Evolutionary conservation across 2,329 filamentous ascomycete species (phyloP).

Genomic region (Colletotrichum eremochloae): DNA sequence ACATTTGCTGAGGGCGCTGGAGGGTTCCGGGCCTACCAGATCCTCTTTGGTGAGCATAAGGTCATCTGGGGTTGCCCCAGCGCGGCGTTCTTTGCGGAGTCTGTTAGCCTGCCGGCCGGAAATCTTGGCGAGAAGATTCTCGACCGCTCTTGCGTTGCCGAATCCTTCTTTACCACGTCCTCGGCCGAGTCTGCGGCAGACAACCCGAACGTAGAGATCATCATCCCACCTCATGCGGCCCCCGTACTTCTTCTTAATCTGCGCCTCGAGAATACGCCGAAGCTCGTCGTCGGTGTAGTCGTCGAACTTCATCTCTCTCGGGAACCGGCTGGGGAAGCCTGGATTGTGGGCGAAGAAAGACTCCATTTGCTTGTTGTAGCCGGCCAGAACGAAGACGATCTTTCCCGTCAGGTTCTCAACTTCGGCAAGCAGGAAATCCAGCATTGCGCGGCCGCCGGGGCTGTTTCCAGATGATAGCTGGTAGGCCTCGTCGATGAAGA

Average conservation of each 20-base stretch:
- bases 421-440: conserved; percentile 80
- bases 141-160: conserved; percentile 78
- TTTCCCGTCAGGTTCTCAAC: conserved; percentile 79
- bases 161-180: conserved; percentile 76
- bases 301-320: conserved; percentile 73
- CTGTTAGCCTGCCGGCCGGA: conserved; percentile 70
- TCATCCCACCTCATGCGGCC: conserved; percentile 71
- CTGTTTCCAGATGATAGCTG: conserved; percentile 74
- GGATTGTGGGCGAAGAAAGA: conserved; percentile 81
- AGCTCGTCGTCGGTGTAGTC: conserved; percentile 79
- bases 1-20: conserved; percentile 62
- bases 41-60: conserved; percentile 74
- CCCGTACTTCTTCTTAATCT: conserved; percentile 67
- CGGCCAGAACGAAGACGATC: conserved; percentile 79
- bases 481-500: conserved; percentile 87
- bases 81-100: conserved; percentile 61
- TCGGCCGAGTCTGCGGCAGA: conserved; percentile 70
- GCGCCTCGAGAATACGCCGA: conserved; percentile 68
- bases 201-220: conserved; percentile 75
- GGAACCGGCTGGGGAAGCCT: conserved; percentile 78
- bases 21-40: conserved; percentile 77
- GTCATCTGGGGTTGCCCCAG: conserved; percentile 62
- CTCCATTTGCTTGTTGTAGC: conserved; percentile 82
- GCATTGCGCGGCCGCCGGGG: conserved; percentile 68
- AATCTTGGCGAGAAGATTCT: conserved; percentile 71